Percentiles rank a stretch among this genome's conserved stretches.
Evolutionary conservation across 208 protist species (phyloP).

Genomic region (Naegleria lovaniensis): DNA sequence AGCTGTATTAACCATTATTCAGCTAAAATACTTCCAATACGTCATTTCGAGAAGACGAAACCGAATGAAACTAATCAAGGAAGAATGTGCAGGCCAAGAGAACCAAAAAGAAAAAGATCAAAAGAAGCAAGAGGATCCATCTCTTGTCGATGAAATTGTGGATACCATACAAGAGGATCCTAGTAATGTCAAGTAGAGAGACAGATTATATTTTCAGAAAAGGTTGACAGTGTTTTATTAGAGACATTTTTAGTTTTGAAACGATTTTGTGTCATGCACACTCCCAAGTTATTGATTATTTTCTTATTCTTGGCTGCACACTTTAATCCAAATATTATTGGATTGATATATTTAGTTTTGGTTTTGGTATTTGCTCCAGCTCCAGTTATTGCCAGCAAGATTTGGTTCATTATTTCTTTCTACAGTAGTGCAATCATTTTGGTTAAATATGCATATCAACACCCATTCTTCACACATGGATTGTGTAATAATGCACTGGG

Average conservation of each 20-base stretch:
- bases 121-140: not conserved
- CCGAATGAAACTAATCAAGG: not conserved
- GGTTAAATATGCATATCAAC: not conserved
- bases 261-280: not conserved
- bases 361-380: not conserved
- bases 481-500: not conserved
- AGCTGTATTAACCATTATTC: not conserved
- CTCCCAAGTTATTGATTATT: slow-evolving; percentile 7
- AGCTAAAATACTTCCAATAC: slow-evolving; percentile 13
- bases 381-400: not conserved
- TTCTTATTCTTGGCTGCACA: not conserved
- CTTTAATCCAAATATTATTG: not conserved
- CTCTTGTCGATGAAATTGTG: not conserved
- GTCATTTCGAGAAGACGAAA: not conserved
- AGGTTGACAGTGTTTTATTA: not conserved
- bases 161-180: not conserved
- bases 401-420: not conserved
- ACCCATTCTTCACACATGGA: not conserved
- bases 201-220: not conserved
- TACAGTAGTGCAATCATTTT: not conserved
- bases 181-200: not conserved
- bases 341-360: not conserved
- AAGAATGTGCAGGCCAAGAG: not conserved
- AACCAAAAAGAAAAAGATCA: not conserved
- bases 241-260: not conserved